Evolutionary conservation across 129 eudicot species (phyloP).

Genomic region (Flaveria robusta): DNA sequence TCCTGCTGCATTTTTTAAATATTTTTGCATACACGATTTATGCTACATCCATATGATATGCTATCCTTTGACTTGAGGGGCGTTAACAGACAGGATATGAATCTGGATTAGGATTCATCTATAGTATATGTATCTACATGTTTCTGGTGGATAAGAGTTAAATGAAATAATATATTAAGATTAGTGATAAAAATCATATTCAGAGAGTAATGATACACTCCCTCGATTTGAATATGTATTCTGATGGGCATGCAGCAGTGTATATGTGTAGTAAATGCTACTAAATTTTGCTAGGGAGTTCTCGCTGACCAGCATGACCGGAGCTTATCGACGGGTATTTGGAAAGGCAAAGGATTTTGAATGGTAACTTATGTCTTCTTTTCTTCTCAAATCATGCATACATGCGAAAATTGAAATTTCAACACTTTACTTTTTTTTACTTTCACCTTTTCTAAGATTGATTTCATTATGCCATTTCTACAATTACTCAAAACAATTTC

Average conservation of each 20-base stretch:
- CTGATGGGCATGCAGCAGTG: background rate
- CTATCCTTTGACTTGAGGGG: slow-evolving; percentile 12
- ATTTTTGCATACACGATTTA: slow-evolving; percentile 8
- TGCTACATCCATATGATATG: background rate
- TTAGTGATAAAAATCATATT: slow-evolving; percentile 11
- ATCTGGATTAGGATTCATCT: background rate
- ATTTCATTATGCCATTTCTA: background rate
- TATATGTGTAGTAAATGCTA: slow-evolving; percentile 17
- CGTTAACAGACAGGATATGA: background rate
- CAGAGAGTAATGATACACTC: background rate
- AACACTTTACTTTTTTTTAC: too few relatives aligned
- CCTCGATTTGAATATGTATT: background rate
- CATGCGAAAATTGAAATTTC: background rate
- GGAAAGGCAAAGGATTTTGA: slow-evolving; percentile 83
- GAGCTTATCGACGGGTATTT: slow-evolving; percentile 87
- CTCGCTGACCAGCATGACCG: slow-evolving; percentile 80
- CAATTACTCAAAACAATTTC: background rate
- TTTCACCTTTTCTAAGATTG: background rate
- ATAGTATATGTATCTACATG: background rate
- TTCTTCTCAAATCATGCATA: slow-evolving; percentile 2
- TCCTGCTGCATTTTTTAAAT: slow-evolving; percentile 10
- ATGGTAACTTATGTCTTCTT: slow-evolving; percentile 51
- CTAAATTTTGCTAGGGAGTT: slow-evolving; percentile 62
- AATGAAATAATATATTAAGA: background rate
- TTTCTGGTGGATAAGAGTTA: slow-evolving; percentile 4